Evolutionary conservation across 257 asterid genomes (phyloP), one percentile per base, ranked within the genome.

Genomic region (Petunia axillaris): DNA sequence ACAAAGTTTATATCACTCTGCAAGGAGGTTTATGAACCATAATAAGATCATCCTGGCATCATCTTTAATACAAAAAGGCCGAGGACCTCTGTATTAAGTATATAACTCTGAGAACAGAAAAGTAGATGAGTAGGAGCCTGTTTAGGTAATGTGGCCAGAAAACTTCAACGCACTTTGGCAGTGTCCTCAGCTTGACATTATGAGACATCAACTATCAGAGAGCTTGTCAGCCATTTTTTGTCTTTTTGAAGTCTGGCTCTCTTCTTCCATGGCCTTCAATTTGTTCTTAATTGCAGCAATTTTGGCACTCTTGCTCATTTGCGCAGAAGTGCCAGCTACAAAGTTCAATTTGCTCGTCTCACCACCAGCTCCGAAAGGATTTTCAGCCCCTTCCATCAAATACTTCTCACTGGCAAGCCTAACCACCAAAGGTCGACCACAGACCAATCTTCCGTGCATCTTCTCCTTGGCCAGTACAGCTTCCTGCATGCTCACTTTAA

Each of bases 401-500:
- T 62, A 85, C 75, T 93, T 94, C 88, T 94, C 97, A 48, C 96
- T 89, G 54, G 96, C 95, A 75, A 94, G 94, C 60, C 95, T 94
- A 87, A 94, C 97, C 35, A 91, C 89, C 83, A 91, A 68, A 55
- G 95, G 92, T 53, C 91, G 89, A 44, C 93, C 91, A 58, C 87
- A 83, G 11, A 93, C 94, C 91, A 88, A 85, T 85, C 91, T 87
- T 80, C 97, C 97, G 55, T 94, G 97, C 98, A 94, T 94, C 88
- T 89, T 91, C 87, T 93, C 98, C 92, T 91, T 93, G 86, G 97
- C 98, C 79, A 70, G 15, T 82, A 85, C 79, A 86, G 98, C 98
- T 88, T 93, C 98, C 98, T 94, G 96, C 97, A 91, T 93, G 84
- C 97, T 94, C 95, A 94, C 98, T 94, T 94, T 87, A 85, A 88